Evolutionary conservation across 177 flowering plant genomes (phyloP), one percentile per base, ranked within the genome.

Genomic region (Tripterygium wilfordii): DNA sequence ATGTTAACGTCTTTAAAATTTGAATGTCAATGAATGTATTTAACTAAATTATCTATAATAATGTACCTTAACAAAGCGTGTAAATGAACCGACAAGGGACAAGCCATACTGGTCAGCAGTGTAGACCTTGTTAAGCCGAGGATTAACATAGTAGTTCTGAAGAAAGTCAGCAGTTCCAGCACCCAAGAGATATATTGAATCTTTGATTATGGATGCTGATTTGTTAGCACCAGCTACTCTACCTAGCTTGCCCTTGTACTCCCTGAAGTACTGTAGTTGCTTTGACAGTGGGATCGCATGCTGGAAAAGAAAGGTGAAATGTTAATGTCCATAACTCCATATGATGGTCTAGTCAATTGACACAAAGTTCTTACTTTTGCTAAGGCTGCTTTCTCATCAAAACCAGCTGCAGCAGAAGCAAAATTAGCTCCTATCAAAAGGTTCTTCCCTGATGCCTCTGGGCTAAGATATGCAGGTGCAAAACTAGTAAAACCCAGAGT

Each of bases 361-460:
- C 33, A 6, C 7, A 30, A 12, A 30, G 33, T 12, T 6, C 62
- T 73, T 75, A 91, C 96, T 52, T 65, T 79, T 13, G 66, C 15
- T 24, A 25, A 8, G 9, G 98, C 75, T 10, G 96, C 81, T 54
- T 69, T 64, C 45, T 88, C 95, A 61, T 89, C 80, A 65, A 80
- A 92, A 42, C 98, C 98, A 45, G 96, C 72, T 27, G 65, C 98
- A 52, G 96, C 98, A 9, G 98, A 92, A 38, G 97, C 98, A 45
- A 92, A 92, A 55, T 89, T 92, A 24, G 82, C 83, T 44, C 98
- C 98, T 4, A 80, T 65, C 2, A 89, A 84, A 45, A 92, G 95
- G 63, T 80, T 84, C 55, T 77, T 77, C 50, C 97, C 98, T 33
- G 96, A 67, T 40, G 98, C 97, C 43, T 81, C 63, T 15, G 96